Percentiles rank a stretch among this genome's conserved stretches.
Conservation (phyloP, 441 rosid genomes). For the Corymbia calophylla region DNA sequence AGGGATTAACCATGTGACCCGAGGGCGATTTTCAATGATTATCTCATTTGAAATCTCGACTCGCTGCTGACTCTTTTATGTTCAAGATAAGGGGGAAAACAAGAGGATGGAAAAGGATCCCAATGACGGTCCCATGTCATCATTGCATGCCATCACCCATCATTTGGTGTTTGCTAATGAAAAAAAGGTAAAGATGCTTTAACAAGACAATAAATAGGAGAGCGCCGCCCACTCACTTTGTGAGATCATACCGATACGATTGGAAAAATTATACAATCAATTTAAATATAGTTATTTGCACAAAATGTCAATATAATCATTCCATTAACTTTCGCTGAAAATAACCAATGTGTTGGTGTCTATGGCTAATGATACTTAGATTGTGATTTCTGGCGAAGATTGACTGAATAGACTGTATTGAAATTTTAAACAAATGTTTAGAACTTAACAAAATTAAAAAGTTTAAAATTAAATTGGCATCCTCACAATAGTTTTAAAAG, state of each 20-base stretch:
- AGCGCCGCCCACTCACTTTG: slow-evolving; percentile 8
- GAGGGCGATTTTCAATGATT: slow-evolving; percentile 12
- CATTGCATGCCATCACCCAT: slow-evolving; percentile 32
- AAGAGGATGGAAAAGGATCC: slow-evolving; percentile 11
- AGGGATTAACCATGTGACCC: slow-evolving; percentile 10
- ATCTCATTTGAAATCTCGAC: slow-evolving; percentile 19
- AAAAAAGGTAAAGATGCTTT: slow-evolving; percentile 23
- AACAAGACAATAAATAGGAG: slow-evolving; percentile 8
- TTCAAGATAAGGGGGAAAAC: slow-evolving; percentile 1
- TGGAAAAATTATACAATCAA: not conserved
- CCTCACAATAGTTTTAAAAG: not conserved
- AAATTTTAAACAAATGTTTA: not conserved
- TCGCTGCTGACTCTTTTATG: not conserved
- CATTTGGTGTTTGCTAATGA: slow-evolving; percentile 9
- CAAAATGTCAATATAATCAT: not conserved
- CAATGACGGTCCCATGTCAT: slow-evolving; percentile 31
- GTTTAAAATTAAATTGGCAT: not conserved
- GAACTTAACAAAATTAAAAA: not conserved
- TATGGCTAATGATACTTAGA: rapidly evolving
- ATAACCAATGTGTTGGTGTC: rapidly evolving
- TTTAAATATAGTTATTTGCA: not conserved
- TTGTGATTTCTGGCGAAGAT: not conserved
- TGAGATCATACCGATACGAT: not conserved
- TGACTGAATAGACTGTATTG: rapidly evolving
- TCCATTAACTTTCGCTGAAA: not conserved